Evolutionary conservation across 345 rosid genomes (phyloP), one percentile per base, ranked within the genome.

Genomic region (Melaleuca quinquenervia): DNA sequence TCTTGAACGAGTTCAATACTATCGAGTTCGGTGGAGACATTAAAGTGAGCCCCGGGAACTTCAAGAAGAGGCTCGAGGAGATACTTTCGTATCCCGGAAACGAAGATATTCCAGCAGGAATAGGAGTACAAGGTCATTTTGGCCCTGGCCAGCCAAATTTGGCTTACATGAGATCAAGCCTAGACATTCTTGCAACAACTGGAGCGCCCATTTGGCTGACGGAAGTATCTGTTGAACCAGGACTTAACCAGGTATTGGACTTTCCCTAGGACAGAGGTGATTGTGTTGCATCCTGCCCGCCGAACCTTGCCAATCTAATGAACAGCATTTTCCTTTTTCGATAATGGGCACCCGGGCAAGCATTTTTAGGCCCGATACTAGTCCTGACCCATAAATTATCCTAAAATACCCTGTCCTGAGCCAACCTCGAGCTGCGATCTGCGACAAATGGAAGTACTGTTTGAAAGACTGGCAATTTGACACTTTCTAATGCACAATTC

Each of bases 121-220:
- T 94, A 14, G 99, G 98, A 86, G 85, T 95, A 86, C 95, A 96
- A 50, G 99, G 99, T 29, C 97, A 93, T 84, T 96, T 96, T 75
- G 48, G 83, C 53, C 84, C 88, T 27, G 85, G 70, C 21, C 90
- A 93, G 50, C 96, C 98, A 21, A 93, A 95, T 87, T 86, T 94
- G 82, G 93, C 94, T 49, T 96, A 92, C 87, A 92, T 96, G 93
- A 95, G 99, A 89, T 90, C 96, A 60, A 76, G 89, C 54, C 84
- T 96, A 55, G 96, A 95, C 87, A 89, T 88, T 82, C 91, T 96
- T 50, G 94, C 92, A 22, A 89, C 96, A 45, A 85, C 89, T 22
- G 93, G 94, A 56, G 87, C 92, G 64, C 98, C 96, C 18, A 82
- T 96, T 9, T 96, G 98, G 99, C 91, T 96, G 11, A 96, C 98